Evolutionary conservation across 352 stramenopile genomes (phyloP).

Genomic region (Globisporangium sylvaticum): DNA sequence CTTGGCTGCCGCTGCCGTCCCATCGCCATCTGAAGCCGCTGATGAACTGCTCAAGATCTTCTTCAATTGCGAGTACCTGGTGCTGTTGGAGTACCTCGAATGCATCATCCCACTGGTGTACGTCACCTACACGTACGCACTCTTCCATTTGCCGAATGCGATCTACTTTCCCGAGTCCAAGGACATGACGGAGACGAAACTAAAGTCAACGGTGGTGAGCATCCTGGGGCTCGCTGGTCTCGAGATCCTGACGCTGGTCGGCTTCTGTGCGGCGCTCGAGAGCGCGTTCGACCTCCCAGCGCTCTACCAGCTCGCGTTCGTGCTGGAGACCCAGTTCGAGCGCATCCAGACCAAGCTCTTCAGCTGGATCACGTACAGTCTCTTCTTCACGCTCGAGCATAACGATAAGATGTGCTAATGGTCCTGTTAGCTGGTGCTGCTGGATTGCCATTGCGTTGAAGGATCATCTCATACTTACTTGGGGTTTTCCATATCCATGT

Average conservation of each 20-base stretch:
- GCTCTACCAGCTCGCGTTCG: slow-evolving; percentile 33
- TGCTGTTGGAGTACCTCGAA: slow-evolving; percentile 25
- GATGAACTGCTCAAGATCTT: not conserved
- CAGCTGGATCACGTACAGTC: slow-evolving; percentile 26
- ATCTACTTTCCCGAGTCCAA: slow-evolving; percentile 18
- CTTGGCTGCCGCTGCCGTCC: not conserved
- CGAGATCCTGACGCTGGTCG: slow-evolving; percentile 22
- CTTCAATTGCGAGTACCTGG: slow-evolving; percentile 18
- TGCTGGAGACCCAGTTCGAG: slow-evolving; percentile 29
- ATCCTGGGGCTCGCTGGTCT: slow-evolving; percentile 22
- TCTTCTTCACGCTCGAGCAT: slow-evolving; percentile 25
- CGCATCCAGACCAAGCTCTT: slow-evolving; percentile 23
- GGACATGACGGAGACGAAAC: slow-evolving; percentile 8
- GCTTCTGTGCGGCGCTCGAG: slow-evolving; percentile 15
- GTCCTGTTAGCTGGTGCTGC: no score
- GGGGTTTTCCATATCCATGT: not conserved
- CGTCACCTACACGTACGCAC: slow-evolving; percentile 14
- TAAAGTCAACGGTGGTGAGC: not conserved
- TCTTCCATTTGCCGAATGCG: slow-evolving; percentile 25
- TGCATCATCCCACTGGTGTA: slow-evolving; percentile 13
- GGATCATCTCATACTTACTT: not conserved
- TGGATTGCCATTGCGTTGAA: no score
- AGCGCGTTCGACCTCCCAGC: slow-evolving; percentile 21
- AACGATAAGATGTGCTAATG: not conserved
- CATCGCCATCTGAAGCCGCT: not conserved